phyloP scores from a whole-genome alignment of 148 eudicot species.

The Rhododendron vialii region DNA sequence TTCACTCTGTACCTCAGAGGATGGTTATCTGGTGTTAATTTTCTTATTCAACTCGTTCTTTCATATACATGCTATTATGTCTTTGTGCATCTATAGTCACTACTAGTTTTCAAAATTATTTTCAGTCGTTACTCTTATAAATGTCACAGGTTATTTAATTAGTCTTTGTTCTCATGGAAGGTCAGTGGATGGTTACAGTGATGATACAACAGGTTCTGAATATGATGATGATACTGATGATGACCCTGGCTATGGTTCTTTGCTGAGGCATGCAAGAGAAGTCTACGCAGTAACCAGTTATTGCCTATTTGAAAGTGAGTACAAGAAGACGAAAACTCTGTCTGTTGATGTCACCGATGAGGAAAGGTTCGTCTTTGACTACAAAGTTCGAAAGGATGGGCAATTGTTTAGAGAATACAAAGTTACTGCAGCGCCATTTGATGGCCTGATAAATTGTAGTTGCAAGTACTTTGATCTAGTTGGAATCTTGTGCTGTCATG shows the following conservation, averaged over 20 bases:
- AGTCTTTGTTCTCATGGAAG: neutral
- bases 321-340: neutral
- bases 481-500: slow-evolving; percentile 6
- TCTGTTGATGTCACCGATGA: neutral
- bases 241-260: neutral
- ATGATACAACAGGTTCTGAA: slow-evolving; percentile 2
- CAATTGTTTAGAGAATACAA: neutral
- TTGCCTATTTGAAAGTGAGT: neutral
- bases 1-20: neutral
- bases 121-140: neutral
- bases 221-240: neutral
- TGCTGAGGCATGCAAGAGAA: slow-evolving; percentile 9
- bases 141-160: neutral
- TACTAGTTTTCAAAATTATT: neutral
- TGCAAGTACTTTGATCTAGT: slow-evolving; percentile 1
- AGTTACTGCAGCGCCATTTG: neutral
- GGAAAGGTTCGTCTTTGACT: neutral
- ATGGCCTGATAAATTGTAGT: neutral
- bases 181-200: neutral
- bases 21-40: neutral
- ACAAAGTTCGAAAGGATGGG: neutral
- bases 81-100: neutral
- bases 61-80: neutral
- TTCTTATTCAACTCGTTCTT: neutral
- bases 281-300: neutral